A percentile compares a stretch with the other conserved stretches of the same genome.
These are phyloP conservation scores for Gonium pectorale DNA, from an alignment of 139 green algal species.

Conservation along the genomic window DNA sequence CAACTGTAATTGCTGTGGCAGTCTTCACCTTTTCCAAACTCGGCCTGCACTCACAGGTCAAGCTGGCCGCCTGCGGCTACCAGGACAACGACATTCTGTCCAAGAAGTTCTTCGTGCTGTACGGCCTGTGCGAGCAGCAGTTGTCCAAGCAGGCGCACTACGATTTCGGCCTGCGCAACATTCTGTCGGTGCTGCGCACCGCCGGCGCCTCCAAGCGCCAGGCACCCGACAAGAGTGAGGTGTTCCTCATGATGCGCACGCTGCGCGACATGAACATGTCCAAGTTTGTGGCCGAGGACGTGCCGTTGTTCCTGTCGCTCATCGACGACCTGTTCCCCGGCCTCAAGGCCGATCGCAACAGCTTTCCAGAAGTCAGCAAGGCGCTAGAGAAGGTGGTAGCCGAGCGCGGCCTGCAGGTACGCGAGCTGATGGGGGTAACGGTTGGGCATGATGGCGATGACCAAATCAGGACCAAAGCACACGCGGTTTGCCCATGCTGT, in stretches of 20 bases:
- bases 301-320: constrained; percentile 94
- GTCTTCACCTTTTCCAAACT: too few relatives aligned
- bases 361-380: constrained; percentile 80
- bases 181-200: constrained; percentile 90
- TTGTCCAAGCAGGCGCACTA: constrained; percentile 98
- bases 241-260: constrained; percentile 83
- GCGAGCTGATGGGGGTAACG: too few relatives aligned
- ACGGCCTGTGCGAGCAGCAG: constrained; percentile 97
- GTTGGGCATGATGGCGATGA: too few relatives aligned
- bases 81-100: constrained; percentile 94
- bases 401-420: constrained; percentile 75
- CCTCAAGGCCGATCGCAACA: constrained; percentile 75
- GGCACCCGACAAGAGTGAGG: constrained; percentile 87
- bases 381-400: constrained; percentile 79
- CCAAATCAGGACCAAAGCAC: too few relatives aligned
- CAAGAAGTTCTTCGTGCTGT: constrained; percentile 98
- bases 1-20: too few relatives aligned
- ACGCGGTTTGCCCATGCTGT: too few relatives aligned
- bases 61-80: constrained; percentile 93
- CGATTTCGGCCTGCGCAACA: constrained; percentile 98
- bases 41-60: too few relatives aligned
- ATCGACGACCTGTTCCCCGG: constrained; percentile 96
- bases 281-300: constrained; percentile 98
- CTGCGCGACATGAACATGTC: constrained; percentile 96
- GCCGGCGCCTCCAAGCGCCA: constrained; percentile 90